Conservation (phyloP, 495 filamentous ascomycete genomes). For the Neurospora sp. region DNA sequence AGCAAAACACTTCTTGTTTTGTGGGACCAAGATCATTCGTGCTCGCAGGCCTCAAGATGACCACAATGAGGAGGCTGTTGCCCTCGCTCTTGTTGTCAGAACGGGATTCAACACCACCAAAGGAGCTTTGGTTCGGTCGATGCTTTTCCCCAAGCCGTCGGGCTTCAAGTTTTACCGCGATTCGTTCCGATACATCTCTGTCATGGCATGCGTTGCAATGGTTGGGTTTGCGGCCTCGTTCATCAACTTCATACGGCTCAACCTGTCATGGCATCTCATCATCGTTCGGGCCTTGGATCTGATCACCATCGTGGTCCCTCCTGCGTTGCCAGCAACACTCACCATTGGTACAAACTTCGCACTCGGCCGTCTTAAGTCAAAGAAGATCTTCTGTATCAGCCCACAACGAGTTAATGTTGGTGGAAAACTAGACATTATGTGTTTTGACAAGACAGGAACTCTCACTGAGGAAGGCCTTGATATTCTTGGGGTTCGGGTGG, state of each 20-base stretch:
- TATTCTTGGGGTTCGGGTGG: constrained; percentile 77
- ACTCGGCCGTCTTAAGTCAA: constrained; percentile 70
- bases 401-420: constrained; percentile 94
- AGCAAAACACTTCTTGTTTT: constrained; percentile 84
- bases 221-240: constrained; percentile 86
- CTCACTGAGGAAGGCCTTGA: constrained; percentile 96
- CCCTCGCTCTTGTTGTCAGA: constrained; percentile 80
- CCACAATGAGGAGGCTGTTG: constrained; percentile 76
- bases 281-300: constrained; percentile 86
- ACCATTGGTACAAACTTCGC: constrained; percentile 97
- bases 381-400: constrained; percentile 94
- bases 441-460: constrained; percentile 98
- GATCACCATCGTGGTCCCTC: constrained; percentile 96
- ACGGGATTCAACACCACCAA: constrained; percentile 98
- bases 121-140: constrained; percentile 89
- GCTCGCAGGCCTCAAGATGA: constrained; percentile 80
- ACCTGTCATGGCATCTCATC: constrained; percentile 79
- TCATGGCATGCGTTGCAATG: constrained; percentile 85
- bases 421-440: constrained; percentile 90
- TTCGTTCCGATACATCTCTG: constrained; percentile 94
- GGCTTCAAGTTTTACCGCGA: constrained; percentile 98
- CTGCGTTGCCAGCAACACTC: constrained; percentile 90
- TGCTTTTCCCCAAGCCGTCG: constrained; percentile 97
- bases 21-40: constrained; percentile 89
- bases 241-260: constrained; percentile 78